These are phyloP conservation scores for Trichophyton verrucosum DNA, from an alignment of 2,329 filamentous ascomycete genomes.

Conservation along the genomic window DNA sequence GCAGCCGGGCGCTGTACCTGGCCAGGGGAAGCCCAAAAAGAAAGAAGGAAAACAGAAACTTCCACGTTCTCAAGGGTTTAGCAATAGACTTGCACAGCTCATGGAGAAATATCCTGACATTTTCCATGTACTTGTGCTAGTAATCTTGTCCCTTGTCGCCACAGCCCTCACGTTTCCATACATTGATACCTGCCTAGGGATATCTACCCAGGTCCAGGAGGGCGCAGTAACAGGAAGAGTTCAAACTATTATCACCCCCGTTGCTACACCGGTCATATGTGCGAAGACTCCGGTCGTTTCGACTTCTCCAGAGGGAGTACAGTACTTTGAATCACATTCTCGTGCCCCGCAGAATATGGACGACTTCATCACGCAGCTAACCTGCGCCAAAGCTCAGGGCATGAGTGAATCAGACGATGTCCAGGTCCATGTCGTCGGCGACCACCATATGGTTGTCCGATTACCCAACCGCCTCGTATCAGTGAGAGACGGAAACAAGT, in stretches of 20 bases:
- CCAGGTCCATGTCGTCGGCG: slow-evolving; percentile 42
- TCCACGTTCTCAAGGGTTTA: no score
- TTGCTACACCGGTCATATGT: background rate
- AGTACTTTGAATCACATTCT: background rate
- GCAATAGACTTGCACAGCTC: no score
- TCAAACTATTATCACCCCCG: background rate
- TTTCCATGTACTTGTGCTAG: no score
- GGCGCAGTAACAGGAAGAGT: background rate
- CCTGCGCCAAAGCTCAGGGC: slow-evolving; percentile 11
- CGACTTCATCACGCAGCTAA: slow-evolving; percentile 18
- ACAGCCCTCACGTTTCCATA: background rate
- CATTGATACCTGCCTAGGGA: background rate
- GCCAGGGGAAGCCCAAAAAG: no score
- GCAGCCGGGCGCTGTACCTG: no score
- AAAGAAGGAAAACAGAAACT: no score
- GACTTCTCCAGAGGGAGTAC: background rate
- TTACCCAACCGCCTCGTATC: slow-evolving; percentile 34
- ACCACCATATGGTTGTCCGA: slow-evolving; percentile 42
- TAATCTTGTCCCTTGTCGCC: background rate
- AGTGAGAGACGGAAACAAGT: slow-evolving; percentile 32
- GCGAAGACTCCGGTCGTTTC: background rate
- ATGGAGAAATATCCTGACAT: no score
- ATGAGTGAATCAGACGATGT: slow-evolving; percentile 20
- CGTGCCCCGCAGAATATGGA: slow-evolving; percentile 14
- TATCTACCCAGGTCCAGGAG: background rate